Conservation (phyloP, 345 rosid genomes). For the Heritiera littoralis region DNA sequence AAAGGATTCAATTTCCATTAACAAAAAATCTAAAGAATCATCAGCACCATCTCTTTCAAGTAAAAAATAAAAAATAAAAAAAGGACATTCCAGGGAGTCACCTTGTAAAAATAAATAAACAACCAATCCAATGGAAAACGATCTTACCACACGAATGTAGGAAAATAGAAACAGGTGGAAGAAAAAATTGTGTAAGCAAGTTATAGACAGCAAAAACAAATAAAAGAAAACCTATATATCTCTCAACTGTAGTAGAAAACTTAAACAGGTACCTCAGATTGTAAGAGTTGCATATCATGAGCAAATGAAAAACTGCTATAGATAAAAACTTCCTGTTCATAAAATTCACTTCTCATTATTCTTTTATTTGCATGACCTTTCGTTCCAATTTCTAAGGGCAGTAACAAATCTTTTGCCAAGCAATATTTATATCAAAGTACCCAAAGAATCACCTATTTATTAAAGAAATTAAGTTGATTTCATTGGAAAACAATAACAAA, state of each 20-base stretch:
- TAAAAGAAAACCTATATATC: not conserved
- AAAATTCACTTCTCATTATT: not conserved
- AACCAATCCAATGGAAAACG: not conserved
- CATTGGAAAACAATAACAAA: not conserved
- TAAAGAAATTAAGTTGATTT: not conserved
- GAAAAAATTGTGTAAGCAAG: not conserved
- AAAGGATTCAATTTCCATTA: not conserved
- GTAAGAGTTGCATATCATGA: not conserved
- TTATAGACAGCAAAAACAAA: not conserved
- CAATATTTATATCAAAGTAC: not conserved
- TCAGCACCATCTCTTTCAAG: not conserved
- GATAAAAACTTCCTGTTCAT: not conserved
- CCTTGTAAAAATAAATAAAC: too few species aligned
- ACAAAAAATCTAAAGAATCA: not conserved
- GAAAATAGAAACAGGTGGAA: not conserved
- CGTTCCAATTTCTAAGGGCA: not conserved
- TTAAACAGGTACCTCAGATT: not conserved
- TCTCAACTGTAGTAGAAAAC: not conserved
- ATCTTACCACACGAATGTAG: not conserved
- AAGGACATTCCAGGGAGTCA: too few species aligned
- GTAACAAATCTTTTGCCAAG: conserved; percentile 11
- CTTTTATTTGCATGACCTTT: not conserved
- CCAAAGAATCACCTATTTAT: not conserved
- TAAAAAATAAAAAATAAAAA: too few species aligned
- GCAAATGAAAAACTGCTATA: not conserved